A percentile compares a stretch with the other conserved stretches of the same genome.
phyloP scores from a whole-genome alignment of 139 green algal species.

The Chlorella sp. region DNA sequence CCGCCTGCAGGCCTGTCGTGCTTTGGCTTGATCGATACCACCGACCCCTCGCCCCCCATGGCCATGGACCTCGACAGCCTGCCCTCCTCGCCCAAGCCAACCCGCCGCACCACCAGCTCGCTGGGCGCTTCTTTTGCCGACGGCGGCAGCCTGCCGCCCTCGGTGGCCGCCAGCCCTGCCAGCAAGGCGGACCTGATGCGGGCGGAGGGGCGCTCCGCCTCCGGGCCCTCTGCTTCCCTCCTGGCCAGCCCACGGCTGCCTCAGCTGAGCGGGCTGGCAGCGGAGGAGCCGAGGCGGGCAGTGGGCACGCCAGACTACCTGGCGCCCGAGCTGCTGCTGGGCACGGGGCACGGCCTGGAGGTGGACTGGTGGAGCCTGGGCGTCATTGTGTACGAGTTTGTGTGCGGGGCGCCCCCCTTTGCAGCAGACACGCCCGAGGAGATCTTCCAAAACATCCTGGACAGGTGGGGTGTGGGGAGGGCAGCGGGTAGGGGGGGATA shows the following conservation, averaged over 20 bases:
- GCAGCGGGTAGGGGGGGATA: not conserved
- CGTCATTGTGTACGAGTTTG: constrained; percentile 90
- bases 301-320: constrained; percentile 97
- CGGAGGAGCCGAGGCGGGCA: constrained; percentile 49
- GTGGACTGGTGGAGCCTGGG: constrained; percentile 95
- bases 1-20: constrained; percentile 65
- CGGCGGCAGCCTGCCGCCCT: not conserved
- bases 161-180: constrained; percentile 33
- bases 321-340: constrained; percentile 90
- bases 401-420: constrained; percentile 87
- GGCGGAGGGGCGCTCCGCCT: not conserved
- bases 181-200: constrained; percentile 27
- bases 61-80: constrained; percentile 43
- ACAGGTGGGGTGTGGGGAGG: constrained; percentile 45
- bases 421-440: constrained; percentile 86
- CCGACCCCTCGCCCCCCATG: constrained; percentile 53
- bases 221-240: not conserved
- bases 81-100: constrained; percentile 22
- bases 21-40: constrained; percentile 83
- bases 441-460: constrained; percentile 96
- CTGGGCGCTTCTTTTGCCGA: not conserved
- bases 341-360: constrained; percentile 76
- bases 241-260: constrained; percentile 13
- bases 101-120: not conserved
- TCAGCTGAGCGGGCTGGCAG: not conserved